Percentiles rank a stretch among this genome's conserved stretches.
Evolutionary conservation across 805 yeast species (phyloP).

Genomic region (Hanseniaspora nectarophila): DNA sequence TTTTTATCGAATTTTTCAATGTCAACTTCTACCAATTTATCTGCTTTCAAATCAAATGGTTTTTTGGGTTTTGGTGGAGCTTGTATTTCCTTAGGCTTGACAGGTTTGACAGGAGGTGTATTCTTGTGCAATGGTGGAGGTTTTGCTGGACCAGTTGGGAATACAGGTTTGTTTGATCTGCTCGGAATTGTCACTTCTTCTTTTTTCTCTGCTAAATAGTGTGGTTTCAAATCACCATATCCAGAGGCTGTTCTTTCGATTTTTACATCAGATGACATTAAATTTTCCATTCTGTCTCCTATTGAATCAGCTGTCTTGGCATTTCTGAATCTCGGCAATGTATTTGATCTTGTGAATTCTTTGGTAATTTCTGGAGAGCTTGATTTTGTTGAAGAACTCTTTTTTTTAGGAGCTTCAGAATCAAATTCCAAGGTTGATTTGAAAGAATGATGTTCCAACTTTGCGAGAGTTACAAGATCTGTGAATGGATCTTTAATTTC

Average conservation of each 20-base stretch:
- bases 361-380: not conserved
- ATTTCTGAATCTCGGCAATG: not conserved
- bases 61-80: slow-evolving; percentile 54
- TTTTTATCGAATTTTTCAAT: slow-evolving; percentile 13
- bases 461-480: slow-evolving; percentile 10
- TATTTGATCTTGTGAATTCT: not conserved
- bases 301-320: slow-evolving; percentile 30
- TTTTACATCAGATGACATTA: slow-evolving; percentile 29
- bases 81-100: slow-evolving; percentile 22
- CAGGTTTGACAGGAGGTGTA: slow-evolving; percentile 2
- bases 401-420: not conserved
- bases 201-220: not conserved
- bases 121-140: slow-evolving; percentile 14
- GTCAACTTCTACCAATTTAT: slow-evolving; percentile 15
- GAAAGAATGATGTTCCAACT: slow-evolving; percentile 1
- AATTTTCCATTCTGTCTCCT: slow-evolving; percentile 43
- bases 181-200: not conserved
- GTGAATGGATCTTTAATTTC: slow-evolving; percentile 2
- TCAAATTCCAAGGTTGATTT: slow-evolving; percentile 1
- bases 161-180: slow-evolving; percentile 12
- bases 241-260: slow-evolving; percentile 60
- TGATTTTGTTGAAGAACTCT: slow-evolving; percentile 9
- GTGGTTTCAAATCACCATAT: slow-evolving; percentile 62
- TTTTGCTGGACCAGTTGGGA: slow-evolving; percentile 17
- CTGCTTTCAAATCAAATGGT: slow-evolving; percentile 37